Evolutionary conservation across 140 eudicot species (phyloP), one percentile per base, ranked within the genome.

Genomic region (Artemisia princeps): DNA sequence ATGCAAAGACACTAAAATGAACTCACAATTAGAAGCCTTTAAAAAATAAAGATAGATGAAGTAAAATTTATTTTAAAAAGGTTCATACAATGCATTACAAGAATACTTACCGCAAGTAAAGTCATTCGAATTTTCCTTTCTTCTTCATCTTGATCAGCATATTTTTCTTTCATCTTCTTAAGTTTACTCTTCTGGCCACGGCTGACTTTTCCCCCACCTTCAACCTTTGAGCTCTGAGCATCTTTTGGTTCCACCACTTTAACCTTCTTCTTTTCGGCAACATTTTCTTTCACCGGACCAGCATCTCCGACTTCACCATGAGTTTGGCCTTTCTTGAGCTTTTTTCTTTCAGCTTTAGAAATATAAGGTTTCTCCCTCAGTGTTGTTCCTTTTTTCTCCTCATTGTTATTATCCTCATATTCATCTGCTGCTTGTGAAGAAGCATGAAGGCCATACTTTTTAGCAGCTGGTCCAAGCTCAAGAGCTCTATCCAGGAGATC

Each of bases 131-230:
- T 81, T 64, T 78, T 85, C 60, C 98, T 82, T 76, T 92, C 98
- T 65, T 92, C 98, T 81, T 92, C 98, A 42, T 92, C 98, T 72
- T 92, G 98, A 78, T 92, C 96, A 6, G 89, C 95, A 74, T 92
- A 92, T 67, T 92, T 92, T 65, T 91, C 97, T 84, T 92, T 92
- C 75, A 92, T 88, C 80, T 92, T 92, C 82, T 92, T 92, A 45
- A 92, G 84, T 79, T 92, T 92, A 61, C 92, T 77, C 78, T 66
- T 92, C 79, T 92, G 96, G 13, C 98, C 98, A 53, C 98, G 96
- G 57, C 86, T 79, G 54, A 77, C 64, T 78, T 92, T 92, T 52
- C 79, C 87, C 72, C 83, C 87, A 70, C 80, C 85, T 45, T 66
- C 81, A 53, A 81, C 63, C 84, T 11, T 71, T 74, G 75, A 15